A percentile compares a stretch with the other conserved stretches of the same genome.
Conservation (phyloP, 2,329 filamentous ascomycete genomes). For the Fusarium compactum region DNA sequence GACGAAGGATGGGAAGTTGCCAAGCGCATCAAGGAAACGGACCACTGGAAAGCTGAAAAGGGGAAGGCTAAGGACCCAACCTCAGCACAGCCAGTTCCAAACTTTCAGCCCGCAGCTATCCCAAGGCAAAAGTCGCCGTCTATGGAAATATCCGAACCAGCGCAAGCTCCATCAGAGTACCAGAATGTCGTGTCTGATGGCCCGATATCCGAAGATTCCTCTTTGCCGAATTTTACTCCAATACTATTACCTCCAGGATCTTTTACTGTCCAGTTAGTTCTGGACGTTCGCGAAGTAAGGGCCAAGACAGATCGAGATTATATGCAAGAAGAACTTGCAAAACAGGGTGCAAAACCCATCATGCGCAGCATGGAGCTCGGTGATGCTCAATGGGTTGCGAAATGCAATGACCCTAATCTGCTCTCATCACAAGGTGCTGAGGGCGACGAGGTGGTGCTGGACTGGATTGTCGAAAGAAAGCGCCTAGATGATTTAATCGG, state of each 20-base stretch:
- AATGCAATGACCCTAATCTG: conserved; percentile 70
- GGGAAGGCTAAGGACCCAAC: conserved; percentile 16
- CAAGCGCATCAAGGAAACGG: conserved; percentile 69
- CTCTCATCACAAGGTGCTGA: conserved; percentile 69
- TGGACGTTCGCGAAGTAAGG: conserved; percentile 81
- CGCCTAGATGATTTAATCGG: conserved; percentile 82
- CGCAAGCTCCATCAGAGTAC: conserved; percentile 45
- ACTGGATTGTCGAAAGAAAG: conserved; percentile 86
- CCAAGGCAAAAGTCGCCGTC: conserved; percentile 33
- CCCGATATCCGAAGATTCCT: conserved; percentile 45
- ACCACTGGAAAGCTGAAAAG: conserved; percentile 51
- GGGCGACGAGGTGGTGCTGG: conserved; percentile 78
- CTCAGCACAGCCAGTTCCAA: conserved; percentile 14
- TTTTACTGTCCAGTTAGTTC: conserved; percentile 78
- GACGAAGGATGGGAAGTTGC: conserved; percentile 84
- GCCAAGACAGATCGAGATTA: conserved; percentile 81
- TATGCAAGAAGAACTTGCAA: conserved; percentile 77
- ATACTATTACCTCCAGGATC: conserved; percentile 72
- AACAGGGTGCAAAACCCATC: conserved; percentile 73
- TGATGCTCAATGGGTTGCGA: conserved; percentile 84
- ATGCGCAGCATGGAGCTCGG: conserved; percentile 78
- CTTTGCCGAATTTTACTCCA: conserved; percentile 65
- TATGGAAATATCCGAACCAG: conserved; percentile 27
- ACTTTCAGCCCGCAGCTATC: conserved; percentile 3
- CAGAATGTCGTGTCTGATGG: conserved; percentile 58